Evolutionary conservation across 331 rosid species (phyloP).

Genomic region (Pyrus hybrid): DNA sequence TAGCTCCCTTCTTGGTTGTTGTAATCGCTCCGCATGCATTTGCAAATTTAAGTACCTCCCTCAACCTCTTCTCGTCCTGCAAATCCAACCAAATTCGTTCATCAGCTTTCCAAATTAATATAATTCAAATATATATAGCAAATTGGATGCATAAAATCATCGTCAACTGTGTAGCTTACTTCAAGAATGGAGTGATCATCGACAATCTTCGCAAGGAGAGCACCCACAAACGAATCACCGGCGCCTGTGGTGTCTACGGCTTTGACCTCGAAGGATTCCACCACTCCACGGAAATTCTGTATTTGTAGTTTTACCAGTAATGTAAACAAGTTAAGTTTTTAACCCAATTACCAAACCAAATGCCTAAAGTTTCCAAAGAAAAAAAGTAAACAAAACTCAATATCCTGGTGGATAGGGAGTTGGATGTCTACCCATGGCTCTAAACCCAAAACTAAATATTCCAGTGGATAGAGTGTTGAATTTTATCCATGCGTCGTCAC

Average conservation of each 20-base stretch:
- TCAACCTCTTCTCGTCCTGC: constrained; percentile 72
- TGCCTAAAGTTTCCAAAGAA: neutral
- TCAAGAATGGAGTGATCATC: constrained; percentile 80
- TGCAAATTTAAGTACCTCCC: constrained; percentile 63
- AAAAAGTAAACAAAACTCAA: neutral
- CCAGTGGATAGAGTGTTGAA: no score
- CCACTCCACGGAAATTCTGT: constrained; percentile 73
- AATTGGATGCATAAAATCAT: neutral
- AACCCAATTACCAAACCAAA: neutral
- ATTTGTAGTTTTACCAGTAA: neutral
- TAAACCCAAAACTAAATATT: no score
- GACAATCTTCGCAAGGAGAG: constrained; percentile 61
- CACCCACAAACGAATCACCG: constrained; percentile 87
- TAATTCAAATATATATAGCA: no score
- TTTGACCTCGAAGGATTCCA: constrained; percentile 60
- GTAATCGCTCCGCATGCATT: constrained; percentile 98
- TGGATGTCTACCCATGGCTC: no score
- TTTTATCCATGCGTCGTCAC: no score
- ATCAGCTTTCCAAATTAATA: neutral
- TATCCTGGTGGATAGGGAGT: no score
- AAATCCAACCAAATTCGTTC: neutral
- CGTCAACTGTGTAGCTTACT: constrained; percentile 24
- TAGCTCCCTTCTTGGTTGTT: constrained; percentile 86
- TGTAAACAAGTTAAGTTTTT: neutral
- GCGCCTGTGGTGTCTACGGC: constrained; percentile 92